A percentile compares a stretch with the other conserved stretches of the same genome.
Conservation (phyloP, 2,329 filamentous ascomycete genomes). For the Trichophaea hybrida region DNA sequence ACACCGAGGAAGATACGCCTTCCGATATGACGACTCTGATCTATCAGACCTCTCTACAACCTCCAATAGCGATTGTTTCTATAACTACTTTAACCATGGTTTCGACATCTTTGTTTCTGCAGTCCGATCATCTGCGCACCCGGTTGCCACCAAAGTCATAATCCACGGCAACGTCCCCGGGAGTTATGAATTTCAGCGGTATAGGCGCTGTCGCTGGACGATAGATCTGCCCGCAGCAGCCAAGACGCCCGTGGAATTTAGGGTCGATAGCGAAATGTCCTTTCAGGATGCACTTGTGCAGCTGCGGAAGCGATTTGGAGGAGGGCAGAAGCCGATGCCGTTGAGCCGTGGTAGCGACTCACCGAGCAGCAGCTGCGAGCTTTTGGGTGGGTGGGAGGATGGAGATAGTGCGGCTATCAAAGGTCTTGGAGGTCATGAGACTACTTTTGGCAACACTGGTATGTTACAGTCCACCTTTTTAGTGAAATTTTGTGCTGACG, state of each 20-base stretch:
- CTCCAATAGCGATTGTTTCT: constrained; percentile 66
- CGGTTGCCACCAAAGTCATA: constrained; percentile 75
- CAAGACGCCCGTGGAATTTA: constrained; percentile 10
- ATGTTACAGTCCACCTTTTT: not conserved
- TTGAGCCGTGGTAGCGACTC: constrained; percentile 84
- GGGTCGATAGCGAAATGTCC: constrained; percentile 57
- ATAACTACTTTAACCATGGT: constrained; percentile 92
- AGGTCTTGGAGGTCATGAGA: constrained; percentile 34
- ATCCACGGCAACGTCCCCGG: constrained; percentile 90
- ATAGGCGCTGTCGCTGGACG: constrained; percentile 75
- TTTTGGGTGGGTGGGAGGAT: constrained; percentile 76
- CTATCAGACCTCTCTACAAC: constrained; percentile 31
- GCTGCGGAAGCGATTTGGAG: constrained; percentile 41
- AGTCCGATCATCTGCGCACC: constrained; percentile 49
- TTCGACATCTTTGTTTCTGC: constrained; percentile 87
- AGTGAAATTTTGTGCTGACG: not conserved
- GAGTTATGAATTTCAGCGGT: constrained; percentile 91
- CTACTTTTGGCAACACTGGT: constrained; percentile 30
- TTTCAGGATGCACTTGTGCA: constrained; percentile 49
- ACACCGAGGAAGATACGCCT: constrained; percentile 32
- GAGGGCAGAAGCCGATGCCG: constrained; percentile 50
- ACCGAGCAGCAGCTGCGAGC: constrained; percentile 75
- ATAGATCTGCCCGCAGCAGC: constrained; percentile 14
- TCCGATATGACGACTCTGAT: constrained; percentile 41
- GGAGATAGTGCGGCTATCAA: constrained; percentile 37